These are phyloP conservation scores for Marsdenia floribunda DNA, from an alignment of 257 asterid genomes.

Conservation along the genomic window DNA sequence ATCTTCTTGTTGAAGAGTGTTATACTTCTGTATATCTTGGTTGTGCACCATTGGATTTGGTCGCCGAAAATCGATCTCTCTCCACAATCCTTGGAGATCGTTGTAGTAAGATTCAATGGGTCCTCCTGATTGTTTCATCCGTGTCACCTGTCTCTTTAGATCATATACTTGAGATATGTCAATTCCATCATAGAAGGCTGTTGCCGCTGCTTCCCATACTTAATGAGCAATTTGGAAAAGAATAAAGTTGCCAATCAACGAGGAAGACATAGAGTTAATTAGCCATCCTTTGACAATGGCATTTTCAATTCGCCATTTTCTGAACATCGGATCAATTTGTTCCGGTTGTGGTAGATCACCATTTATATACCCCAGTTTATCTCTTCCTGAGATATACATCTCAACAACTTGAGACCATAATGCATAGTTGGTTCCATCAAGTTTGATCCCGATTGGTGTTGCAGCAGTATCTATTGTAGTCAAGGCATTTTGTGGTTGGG, in stretches of 20 bases:
- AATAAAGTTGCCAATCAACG: not conserved
- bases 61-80: constrained; percentile 4
- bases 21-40: constrained; percentile 2
- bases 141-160: not conserved
- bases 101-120: constrained; percentile 6
- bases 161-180: constrained; percentile 4
- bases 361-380: constrained; percentile 10
- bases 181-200: not conserved
- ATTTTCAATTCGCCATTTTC: not conserved
- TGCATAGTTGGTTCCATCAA: constrained; percentile 1
- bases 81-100: not conserved
- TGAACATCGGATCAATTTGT: not conserved
- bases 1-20: no score
- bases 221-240: not conserved
- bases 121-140: constrained; percentile 8
- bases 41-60: constrained; percentile 12
- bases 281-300: not conserved
- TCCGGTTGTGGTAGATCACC: not conserved
- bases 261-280: not conserved
- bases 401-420: constrained; percentile 8
- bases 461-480: no score
- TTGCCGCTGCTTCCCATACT: not conserved
- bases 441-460: not conserved
- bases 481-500: no score
- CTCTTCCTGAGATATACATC: no score